Conservation (phyloP, 768 basidiomycete species). For the Psilocybe cubensis region DNA sequence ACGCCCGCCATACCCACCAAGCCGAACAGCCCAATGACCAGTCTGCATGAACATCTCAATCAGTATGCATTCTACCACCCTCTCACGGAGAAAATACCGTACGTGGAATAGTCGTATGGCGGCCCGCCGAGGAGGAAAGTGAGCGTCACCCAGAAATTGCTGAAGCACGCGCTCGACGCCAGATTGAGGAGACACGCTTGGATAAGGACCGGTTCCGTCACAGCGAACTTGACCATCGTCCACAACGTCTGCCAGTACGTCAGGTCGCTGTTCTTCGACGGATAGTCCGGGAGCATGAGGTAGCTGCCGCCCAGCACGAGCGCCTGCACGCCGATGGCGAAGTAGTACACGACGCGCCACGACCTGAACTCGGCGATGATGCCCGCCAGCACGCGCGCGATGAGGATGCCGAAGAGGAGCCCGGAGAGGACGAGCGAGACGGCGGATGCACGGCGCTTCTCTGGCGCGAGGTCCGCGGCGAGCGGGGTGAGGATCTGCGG, state of each 20-base stretch:
- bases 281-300: slow-evolving; percentile 80
- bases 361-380: slow-evolving; percentile 72
- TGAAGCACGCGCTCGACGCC: slow-evolving; percentile 61
- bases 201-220: slow-evolving; percentile 79
- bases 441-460: slow-evolving; percentile 71
- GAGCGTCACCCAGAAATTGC: slow-evolving; percentile 71
- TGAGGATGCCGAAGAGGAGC: slow-evolving; percentile 72
- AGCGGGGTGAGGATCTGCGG: slow-evolving; percentile 79
- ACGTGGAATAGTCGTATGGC: slow-evolving; percentile 80
- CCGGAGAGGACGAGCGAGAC: slow-evolving; percentile 74
- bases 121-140: slow-evolving; percentile 82
- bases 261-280: slow-evolving; percentile 67
- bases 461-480: slow-evolving; percentile 83
- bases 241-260: slow-evolving; percentile 71
- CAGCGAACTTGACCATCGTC: slow-evolving; percentile 77
- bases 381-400: slow-evolving; percentile 76
- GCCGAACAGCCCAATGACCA: slow-evolving; percentile 74
- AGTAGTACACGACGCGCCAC: slow-evolving; percentile 80
- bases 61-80: no score
- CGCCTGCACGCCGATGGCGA: slow-evolving; percentile 73
- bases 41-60: slow-evolving; percentile 24
- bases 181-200: slow-evolving; percentile 69
- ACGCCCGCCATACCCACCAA: slow-evolving; percentile 77
- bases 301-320: slow-evolving; percentile 63
- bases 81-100: no score